phyloP scores from a whole-genome alignment of 164 flowering plant genomes.

The Cinnamomum chago region DNA sequence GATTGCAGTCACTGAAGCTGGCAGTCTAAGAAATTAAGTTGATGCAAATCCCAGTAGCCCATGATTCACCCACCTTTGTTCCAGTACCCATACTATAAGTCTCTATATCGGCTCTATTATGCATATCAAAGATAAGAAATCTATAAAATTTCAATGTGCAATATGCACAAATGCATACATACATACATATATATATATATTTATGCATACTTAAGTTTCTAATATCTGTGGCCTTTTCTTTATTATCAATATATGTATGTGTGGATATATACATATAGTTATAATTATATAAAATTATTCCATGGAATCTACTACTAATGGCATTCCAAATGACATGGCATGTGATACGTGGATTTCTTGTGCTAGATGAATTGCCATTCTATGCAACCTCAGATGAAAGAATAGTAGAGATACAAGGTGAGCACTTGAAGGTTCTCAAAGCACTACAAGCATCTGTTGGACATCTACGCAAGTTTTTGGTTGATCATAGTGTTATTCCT shows the following conservation, averaged over 20 bases:
- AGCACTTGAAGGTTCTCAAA: slow-evolving; percentile 64
- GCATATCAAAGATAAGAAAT: neutral
- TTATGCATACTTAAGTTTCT: no score
- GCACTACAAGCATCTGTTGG: slow-evolving; percentile 83
- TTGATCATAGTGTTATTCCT: slow-evolving; percentile 83
- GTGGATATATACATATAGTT: neutral
- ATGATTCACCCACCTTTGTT: neutral
- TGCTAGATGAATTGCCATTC: slow-evolving; percentile 64
- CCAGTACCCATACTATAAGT: neutral
- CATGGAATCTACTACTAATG: neutral
- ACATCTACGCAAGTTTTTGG: slow-evolving; percentile 85
- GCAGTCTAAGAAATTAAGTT: neutral
- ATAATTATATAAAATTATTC: neutral
- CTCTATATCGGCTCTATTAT: neutral
- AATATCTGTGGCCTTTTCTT: neutral
- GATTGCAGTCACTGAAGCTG: neutral
- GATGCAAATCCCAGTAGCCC: neutral
- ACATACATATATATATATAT: no score
- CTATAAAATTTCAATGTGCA: no score
- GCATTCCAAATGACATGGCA: neutral
- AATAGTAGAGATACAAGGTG: slow-evolving; percentile 87
- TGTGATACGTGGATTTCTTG: neutral
- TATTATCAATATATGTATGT: neutral
- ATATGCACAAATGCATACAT: no score
- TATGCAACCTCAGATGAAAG: slow-evolving; percentile 79